phyloP scores from a whole-genome alignment of 163 green algal species.

The Picocystis sp. region DNA sequence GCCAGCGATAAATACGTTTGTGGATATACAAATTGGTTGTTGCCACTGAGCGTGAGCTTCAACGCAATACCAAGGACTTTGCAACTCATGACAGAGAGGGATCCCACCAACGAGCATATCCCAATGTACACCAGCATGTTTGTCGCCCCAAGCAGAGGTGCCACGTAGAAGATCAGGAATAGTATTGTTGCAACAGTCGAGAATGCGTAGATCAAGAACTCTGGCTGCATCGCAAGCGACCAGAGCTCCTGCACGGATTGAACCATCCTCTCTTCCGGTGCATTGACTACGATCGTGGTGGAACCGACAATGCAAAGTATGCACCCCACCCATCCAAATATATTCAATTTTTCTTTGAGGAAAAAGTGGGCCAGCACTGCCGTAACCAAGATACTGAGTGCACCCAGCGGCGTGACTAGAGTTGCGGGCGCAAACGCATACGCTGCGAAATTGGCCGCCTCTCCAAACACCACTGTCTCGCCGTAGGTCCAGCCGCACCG shows the following conservation, averaged over 20 bases:
- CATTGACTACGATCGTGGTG: conserved; percentile 80
- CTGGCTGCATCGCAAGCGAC: conserved; percentile 63
- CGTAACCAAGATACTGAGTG: conserved; percentile 80
- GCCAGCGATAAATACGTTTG: conserved; percentile 60
- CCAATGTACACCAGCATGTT: conserved; percentile 77
- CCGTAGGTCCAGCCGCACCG: too few species aligned
- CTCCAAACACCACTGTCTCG: conserved; percentile 55
- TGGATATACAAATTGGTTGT: conserved; percentile 74
- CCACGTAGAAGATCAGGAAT: conserved; percentile 51
- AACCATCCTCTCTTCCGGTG: conserved; percentile 61
- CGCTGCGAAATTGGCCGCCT: conserved; percentile 88
- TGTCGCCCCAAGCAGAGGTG: conserved; percentile 38
- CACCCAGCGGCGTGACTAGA: conserved; percentile 79
- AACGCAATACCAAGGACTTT: conserved; percentile 91
- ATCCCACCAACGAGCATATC: conserved; percentile 91
- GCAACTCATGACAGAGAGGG: conserved; percentile 84
- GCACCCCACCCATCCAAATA: conserved; percentile 81
- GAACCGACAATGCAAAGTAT: conserved; percentile 79
- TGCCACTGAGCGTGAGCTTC: conserved; percentile 76
- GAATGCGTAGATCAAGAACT: conserved; percentile 53
- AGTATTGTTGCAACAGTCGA: conserved; percentile 29
- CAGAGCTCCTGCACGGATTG: conserved; percentile 66
- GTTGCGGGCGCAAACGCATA: conserved; percentile 94
- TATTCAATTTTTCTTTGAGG: conserved; percentile 78
- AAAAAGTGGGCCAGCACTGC: conserved; percentile 80